phyloP scores from a whole-genome alignment of 305 asterid genomes.

The Fraxinus nigra region DNA sequence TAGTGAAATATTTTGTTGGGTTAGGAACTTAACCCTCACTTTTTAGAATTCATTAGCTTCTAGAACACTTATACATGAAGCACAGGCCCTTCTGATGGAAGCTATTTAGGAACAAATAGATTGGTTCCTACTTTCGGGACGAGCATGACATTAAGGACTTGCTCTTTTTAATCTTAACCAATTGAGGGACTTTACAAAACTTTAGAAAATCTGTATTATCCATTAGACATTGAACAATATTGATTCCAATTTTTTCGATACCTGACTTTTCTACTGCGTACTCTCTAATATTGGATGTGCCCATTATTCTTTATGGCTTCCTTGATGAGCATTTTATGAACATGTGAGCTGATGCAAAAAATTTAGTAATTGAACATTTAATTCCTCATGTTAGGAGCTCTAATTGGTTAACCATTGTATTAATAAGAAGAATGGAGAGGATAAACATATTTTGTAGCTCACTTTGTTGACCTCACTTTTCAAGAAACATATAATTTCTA shows the following conservation, averaged over 20 bases:
- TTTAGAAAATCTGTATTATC: not conserved
- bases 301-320: not conserved
- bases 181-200: not conserved
- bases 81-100: constrained; percentile 7
- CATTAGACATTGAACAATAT: not conserved
- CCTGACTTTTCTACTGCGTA: not conserved
- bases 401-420: not conserved
- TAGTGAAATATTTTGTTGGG: not conserved
- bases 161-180: not conserved
- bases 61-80: constrained; percentile 7
- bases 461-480: not conserved
- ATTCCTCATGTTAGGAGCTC: not conserved
- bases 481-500: not conserved
- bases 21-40: not conserved
- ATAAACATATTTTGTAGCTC: not conserved
- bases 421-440: not conserved
- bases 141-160: constrained; percentile 4
- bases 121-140: not conserved
- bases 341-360: not conserved
- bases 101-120: constrained; percentile 13
- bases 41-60: constrained; percentile 9
- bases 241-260: not conserved
- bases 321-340: not conserved
- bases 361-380: not conserved
- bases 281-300: not conserved